phyloP scores from a whole-genome alignment of 1,284 basidiomycete genomes.

The Ustilago loliicola region DNA sequence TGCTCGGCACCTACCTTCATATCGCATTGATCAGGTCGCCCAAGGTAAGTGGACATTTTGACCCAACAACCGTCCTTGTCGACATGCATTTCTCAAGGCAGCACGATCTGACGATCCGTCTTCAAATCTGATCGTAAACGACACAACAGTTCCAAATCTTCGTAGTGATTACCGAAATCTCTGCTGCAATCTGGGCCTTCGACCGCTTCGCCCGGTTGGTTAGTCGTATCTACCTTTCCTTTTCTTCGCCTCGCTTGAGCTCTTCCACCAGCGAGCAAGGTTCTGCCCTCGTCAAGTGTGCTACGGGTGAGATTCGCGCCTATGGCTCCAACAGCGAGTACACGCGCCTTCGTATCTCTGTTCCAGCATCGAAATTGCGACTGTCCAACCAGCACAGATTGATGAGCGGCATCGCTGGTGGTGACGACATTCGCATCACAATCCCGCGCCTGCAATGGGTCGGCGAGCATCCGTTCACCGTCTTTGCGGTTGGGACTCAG shows the following conservation, averaged over 20 bases:
- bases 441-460: slow-evolving; percentile 51
- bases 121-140: neutral
- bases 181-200: slow-evolving; percentile 43
- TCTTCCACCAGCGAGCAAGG: neutral
- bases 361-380: slow-evolving; percentile 34
- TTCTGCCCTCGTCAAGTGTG: slow-evolving; percentile 14
- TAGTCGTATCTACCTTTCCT: slow-evolving; percentile 31
- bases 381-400: slow-evolving; percentile 13
- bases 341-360: slow-evolving; percentile 34
- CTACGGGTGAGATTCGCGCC: slow-evolving; percentile 18
- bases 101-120: neutral
- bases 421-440: slow-evolving; percentile 50
- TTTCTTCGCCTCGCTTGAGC: slow-evolving; percentile 15
- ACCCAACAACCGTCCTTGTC: neutral
- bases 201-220: slow-evolving; percentile 44
- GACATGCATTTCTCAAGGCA: neutral
- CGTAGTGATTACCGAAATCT: slow-evolving; percentile 40
- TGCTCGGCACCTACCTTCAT: slow-evolving; percentile 66
- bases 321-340: slow-evolving; percentile 12
- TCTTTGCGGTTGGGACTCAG: slow-evolving; percentile 25
- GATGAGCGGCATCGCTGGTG: slow-evolving; percentile 29
- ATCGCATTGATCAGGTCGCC: slow-evolving; percentile 52
- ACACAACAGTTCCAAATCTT: slow-evolving; percentile 31
- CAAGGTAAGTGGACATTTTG: slow-evolving; percentile 20
- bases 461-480: slow-evolving; percentile 57